A percentile compares a stretch with the other conserved stretches of the same genome.
Conservation (phyloP, 2,329 filamentous ascomycete genomes). For the Arthroderma sp. region DNA sequence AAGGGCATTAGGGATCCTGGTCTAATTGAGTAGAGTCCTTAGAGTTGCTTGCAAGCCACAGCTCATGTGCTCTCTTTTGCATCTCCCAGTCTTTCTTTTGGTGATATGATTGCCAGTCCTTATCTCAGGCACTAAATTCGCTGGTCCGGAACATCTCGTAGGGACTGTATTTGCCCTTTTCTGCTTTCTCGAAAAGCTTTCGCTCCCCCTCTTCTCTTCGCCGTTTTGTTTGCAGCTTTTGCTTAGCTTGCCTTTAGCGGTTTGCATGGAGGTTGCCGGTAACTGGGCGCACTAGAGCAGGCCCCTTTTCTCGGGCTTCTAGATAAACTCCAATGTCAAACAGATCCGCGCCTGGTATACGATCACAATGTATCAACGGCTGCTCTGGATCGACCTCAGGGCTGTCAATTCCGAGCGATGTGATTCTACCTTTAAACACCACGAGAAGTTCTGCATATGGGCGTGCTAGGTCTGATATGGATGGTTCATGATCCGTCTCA, state of each 20-base stretch:
- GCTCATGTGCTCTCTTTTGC: constrained; percentile 74
- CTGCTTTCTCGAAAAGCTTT: constrained; percentile 40
- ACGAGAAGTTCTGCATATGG: constrained; percentile 38
- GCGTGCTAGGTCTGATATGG: constrained; percentile 14
- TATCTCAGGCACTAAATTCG: constrained; percentile 69
- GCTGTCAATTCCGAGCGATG: constrained; percentile 29
- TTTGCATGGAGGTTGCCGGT: constrained; percentile 45
- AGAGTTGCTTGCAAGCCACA: constrained; percentile 33
- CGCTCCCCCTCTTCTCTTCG: constrained; percentile 35
- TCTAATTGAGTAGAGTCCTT: no score
- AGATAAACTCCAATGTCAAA: constrained; percentile 77
- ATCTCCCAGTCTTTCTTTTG: constrained; percentile 84
- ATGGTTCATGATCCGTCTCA: constrained; percentile 15
- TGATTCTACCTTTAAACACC: constrained; percentile 11
- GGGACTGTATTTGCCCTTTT: constrained; percentile 46
- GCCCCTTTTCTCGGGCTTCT: constrained; percentile 61
- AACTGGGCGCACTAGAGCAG: constrained; percentile 60
- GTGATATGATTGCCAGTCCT: constrained; percentile 69
- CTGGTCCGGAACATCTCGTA: constrained; percentile 46
- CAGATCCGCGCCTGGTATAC: constrained; percentile 67
- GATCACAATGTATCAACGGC: constrained; percentile 64
- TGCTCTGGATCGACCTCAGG: constrained; percentile 52
- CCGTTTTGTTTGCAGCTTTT: constrained; percentile 41
- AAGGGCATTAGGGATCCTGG: no score
- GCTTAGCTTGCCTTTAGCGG: constrained; percentile 39